Percentiles rank a stretch among this genome's conserved stretches.
Evolutionary conservation across 352 stramenopile species (phyloP).

Genomic region (Hyaloperonospora brassicae): DNA sequence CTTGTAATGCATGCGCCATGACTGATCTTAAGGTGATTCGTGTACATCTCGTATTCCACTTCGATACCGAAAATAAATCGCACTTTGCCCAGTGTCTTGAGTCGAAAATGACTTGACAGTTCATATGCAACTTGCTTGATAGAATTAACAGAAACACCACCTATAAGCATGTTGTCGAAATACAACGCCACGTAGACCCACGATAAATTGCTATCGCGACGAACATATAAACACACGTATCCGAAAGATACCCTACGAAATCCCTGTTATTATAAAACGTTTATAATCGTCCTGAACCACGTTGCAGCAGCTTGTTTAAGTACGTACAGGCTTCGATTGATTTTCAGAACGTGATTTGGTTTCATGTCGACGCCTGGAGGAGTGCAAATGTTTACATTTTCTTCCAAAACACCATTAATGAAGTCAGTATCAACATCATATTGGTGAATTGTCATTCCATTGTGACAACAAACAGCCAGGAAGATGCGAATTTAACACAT

Average conservation of each 20-base stretch:
- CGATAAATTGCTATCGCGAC: background rate
- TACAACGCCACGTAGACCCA: background rate
- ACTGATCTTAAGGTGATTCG: background rate
- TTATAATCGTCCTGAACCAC: conserved; percentile 18
- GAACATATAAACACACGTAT: background rate
- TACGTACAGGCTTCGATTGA: conserved; percentile 23
- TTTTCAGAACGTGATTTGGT: background rate
- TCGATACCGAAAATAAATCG: conserved; percentile 1
- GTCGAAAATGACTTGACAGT: background rate
- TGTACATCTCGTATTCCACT: background rate
- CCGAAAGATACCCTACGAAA: background rate
- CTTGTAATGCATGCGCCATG: background rate
- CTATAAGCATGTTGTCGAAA: background rate
- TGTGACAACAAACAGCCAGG: background rate
- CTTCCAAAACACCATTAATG: conserved; percentile 2
- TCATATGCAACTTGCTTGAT: background rate
- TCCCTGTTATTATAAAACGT: conserved; percentile 6
- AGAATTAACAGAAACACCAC: too few relatives aligned
- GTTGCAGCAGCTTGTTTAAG: too few relatives aligned
- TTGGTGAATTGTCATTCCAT: background rate
- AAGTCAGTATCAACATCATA: conserved; percentile 6
- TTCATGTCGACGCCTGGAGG: background rate
- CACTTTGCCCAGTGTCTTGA: too few relatives aligned
- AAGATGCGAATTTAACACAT: conserved; percentile 1
- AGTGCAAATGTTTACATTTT: conserved; percentile 4